phyloP scores from a whole-genome alignment of 352 stramenopile genomes.

The Phytophthora meadii region DNA sequence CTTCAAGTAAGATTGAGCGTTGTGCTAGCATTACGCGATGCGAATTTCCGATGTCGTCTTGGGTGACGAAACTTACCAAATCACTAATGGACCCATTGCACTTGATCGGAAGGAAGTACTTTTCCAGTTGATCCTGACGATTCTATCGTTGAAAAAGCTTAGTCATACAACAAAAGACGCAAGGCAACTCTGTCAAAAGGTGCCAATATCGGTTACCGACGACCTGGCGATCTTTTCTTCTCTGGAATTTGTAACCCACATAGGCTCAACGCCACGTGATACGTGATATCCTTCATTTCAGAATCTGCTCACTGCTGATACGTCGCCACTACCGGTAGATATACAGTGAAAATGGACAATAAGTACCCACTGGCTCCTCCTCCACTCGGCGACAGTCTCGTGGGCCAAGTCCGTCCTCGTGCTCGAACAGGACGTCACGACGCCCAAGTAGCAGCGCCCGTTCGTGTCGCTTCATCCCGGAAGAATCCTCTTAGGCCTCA shows the following conservation, averaged over 20 bases:
- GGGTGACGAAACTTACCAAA: too few relatives aligned
- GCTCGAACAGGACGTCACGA: background rate
- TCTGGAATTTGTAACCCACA: too few relatives aligned
- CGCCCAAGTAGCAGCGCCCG: background rate
- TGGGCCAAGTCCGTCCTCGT: background rate
- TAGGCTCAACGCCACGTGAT: background rate
- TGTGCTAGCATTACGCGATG: too few relatives aligned
- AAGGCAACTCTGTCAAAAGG: too few relatives aligned
- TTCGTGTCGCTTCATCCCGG: background rate
- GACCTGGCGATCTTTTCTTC: background rate
- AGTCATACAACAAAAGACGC: too few relatives aligned
- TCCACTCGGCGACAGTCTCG: background rate
- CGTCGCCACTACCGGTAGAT: background rate
- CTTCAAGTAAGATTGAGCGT: too few relatives aligned
- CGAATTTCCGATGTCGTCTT: too few relatives aligned
- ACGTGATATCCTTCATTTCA: background rate
- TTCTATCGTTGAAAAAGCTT: too few relatives aligned
- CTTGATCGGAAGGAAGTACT: too few relatives aligned
- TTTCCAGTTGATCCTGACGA: too few relatives aligned
- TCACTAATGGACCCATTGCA: too few relatives aligned
- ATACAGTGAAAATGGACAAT: background rate
- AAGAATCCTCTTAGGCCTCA: background rate
- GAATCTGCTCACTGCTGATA: background rate
- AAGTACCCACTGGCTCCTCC: background rate
- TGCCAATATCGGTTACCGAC: too few relatives aligned